Percentiles rank a stretch among this genome's conserved stretches.
These are phyloP conservation scores for Canna indica DNA, from an alignment of 176 grass and related monocot genomes.

Conservation along the genomic window DNA sequence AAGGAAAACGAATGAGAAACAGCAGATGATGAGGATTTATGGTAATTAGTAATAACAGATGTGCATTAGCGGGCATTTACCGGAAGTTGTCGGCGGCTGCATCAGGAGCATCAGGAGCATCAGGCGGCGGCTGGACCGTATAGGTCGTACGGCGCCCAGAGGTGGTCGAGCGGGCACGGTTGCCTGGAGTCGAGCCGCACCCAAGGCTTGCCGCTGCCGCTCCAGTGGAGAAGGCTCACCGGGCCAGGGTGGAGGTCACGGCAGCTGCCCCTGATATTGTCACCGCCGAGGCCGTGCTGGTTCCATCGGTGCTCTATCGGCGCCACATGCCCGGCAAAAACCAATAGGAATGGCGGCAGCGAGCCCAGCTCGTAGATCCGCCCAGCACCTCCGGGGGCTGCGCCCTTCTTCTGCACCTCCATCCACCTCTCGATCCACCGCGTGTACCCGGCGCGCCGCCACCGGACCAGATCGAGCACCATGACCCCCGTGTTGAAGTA, in stretches of 20 bases:
- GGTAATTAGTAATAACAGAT: neutral
- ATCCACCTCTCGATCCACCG: constrained; percentile 12
- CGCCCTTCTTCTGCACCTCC: constrained; percentile 3
- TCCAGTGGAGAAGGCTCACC: constrained; percentile 14
- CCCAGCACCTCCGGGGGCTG: neutral
- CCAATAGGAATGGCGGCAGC: constrained; percentile 4
- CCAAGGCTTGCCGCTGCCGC: constrained; percentile 10
- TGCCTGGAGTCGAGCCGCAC: neutral
- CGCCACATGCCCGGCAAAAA: neutral
- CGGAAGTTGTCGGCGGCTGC: neutral
- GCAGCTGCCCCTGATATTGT: constrained; percentile 45
- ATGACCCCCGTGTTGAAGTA: constrained; percentile 18
- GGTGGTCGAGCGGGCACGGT: constrained; percentile 14
- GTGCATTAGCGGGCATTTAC: neutral
- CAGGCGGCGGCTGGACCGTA: neutral
- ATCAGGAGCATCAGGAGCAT: no score
- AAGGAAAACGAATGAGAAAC: neutral
- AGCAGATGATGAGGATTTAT: neutral
- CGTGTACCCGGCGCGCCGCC: constrained; percentile 10
- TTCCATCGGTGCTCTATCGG: constrained; percentile 73
- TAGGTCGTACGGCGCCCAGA: constrained; percentile 13
- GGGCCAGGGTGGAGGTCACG: constrained; percentile 12
- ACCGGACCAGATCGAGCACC: constrained; percentile 4
- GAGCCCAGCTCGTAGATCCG: constrained; percentile 16
- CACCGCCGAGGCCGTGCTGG: constrained; percentile 85